Conservation (phyloP, 306 rosid genomes). For the Trifolium subterraneum region DNA sequence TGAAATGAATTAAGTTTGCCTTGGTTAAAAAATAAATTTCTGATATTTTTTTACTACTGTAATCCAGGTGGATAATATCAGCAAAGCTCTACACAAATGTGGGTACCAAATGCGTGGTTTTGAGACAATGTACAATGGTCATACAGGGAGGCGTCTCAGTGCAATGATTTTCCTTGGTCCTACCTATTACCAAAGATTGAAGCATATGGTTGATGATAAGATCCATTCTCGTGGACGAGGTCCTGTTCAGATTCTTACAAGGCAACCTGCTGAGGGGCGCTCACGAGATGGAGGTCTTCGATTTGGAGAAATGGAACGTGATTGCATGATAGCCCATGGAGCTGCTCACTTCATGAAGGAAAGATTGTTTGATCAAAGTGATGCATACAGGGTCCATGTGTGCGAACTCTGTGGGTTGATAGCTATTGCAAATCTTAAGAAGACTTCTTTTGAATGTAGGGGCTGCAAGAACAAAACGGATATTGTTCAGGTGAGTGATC, state of each 20-base stretch:
- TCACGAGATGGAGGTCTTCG: constrained; percentile 98
- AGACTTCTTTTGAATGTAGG: constrained; percentile 92
- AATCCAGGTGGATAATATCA: constrained; percentile 89
- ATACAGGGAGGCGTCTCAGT: constrained; percentile 84
- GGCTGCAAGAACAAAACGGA: constrained; percentile 99
- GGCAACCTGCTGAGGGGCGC: constrained; percentile 98
- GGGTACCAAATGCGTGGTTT: constrained; percentile 99
- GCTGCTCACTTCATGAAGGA: constrained; percentile 96
- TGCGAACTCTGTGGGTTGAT: constrained; percentile 93
- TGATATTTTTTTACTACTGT: not conserved
- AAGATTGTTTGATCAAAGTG: constrained; percentile 94
- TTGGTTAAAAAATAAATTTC: not conserved
- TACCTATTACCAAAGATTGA: constrained; percentile 90
- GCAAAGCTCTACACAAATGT: constrained; percentile 94
- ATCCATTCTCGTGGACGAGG: constrained; percentile 98
- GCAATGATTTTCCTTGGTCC: constrained; percentile 99
- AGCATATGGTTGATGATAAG: constrained; percentile 99
- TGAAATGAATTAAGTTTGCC: no score
- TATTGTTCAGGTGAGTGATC: constrained; percentile 80
- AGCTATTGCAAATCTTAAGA: constrained; percentile 96
- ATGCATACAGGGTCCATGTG: constrained; percentile 93
- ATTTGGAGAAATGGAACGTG: constrained; percentile 98
- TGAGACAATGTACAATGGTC: constrained; percentile 99
- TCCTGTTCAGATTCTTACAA: constrained; percentile 95
- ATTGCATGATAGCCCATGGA: constrained; percentile 98